These are phyloP conservation scores for Coffea canephora DNA, from an alignment of 257 asterid genomes.

Conservation along the genomic window DNA sequence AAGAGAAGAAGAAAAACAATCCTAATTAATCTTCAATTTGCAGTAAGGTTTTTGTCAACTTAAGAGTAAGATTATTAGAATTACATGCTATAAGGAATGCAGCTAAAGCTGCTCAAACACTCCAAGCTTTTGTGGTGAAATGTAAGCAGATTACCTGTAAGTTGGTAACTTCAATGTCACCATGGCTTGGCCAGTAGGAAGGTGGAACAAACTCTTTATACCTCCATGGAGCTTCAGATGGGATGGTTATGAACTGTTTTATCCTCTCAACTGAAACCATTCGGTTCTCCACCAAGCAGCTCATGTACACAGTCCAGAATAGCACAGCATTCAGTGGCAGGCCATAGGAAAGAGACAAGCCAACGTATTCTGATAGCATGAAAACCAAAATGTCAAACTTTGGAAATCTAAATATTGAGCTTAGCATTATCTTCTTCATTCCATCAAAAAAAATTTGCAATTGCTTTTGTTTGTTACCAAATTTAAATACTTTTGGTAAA, in stretches of 20 bases:
- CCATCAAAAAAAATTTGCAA: background rate
- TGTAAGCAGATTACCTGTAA: constrained; percentile 49
- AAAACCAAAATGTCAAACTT: background rate
- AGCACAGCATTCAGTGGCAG: constrained; percentile 45
- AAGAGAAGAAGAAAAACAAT: background rate
- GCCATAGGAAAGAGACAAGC: constrained; percentile 71
- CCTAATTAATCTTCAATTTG: background rate
- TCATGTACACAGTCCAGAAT: constrained; percentile 41
- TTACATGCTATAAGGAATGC: background rate
- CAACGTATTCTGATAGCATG: constrained; percentile 42
- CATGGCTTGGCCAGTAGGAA: constrained; percentile 57
- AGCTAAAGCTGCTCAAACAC: background rate
- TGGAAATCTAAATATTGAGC: background rate
- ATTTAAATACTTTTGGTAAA: background rate
- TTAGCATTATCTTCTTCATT: background rate
- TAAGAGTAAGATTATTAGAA: background rate
- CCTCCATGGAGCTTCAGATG: constrained; percentile 67
- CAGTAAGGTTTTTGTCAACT: background rate
- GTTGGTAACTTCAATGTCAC: constrained; percentile 48
- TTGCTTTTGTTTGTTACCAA: background rate
- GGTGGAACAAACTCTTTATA: constrained; percentile 35
- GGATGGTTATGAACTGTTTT: constrained; percentile 58
- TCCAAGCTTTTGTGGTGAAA: background rate
- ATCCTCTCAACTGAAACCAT: constrained; percentile 87
- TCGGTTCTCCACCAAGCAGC: constrained; percentile 52